Base-by-base conservation (phyloP, 192 early-diverging fungal species). In the Chytriomyces confervae region DNA sequence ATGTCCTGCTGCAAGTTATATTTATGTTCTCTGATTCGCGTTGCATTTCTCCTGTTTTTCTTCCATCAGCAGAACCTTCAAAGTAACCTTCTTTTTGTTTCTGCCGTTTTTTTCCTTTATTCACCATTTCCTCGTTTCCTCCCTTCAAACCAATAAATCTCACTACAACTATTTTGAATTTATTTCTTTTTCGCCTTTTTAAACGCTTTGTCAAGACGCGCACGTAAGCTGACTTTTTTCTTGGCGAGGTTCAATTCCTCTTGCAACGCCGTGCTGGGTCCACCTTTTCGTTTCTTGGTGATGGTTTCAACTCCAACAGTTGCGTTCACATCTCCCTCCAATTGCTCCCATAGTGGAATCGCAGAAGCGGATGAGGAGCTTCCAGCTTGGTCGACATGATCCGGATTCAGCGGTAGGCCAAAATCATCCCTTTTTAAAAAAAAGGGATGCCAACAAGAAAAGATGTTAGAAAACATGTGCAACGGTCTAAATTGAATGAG, bases 381-480 rank as follows among this genome's bases (percentile, higher is more conserved):
- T 4, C 27, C 51, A 11, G 8, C 27, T 9, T 43, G 23, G n/a
- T 50, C 50, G 57, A 13, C n/a, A 27, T 51, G 50, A 47, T 46
- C 45, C 29, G 75, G 75, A 70, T 77, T 50, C 24, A 77, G 27
- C 27, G 75, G 66, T 8, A 24, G 29, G 5, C 75, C 75, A 50
- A 23, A n/a, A 23, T 71, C 75, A 53, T 77, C 75, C 46, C 74
- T 76, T 29, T 51, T 10, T 18, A 5, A 36, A 57, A 20, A n/a
- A 13, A 57, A n/a, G 53, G 13, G 16, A 70, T n/a, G 23, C 16
- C 36, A 66, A 5, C n/a, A 66, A 66, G 50, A 4, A 16, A 23
- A 66, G 4, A 5, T 0, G 16, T 24, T n/a, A 0, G 16, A 16
- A 48, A n/a, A 48, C 5, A n/a, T n/a, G 16, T 20, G 3, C 3